Evolutionary conservation across 441 rosid species (phyloP), one percentile per base, ranked within the genome.

Genomic region (Pelargonium citronellum): DNA sequence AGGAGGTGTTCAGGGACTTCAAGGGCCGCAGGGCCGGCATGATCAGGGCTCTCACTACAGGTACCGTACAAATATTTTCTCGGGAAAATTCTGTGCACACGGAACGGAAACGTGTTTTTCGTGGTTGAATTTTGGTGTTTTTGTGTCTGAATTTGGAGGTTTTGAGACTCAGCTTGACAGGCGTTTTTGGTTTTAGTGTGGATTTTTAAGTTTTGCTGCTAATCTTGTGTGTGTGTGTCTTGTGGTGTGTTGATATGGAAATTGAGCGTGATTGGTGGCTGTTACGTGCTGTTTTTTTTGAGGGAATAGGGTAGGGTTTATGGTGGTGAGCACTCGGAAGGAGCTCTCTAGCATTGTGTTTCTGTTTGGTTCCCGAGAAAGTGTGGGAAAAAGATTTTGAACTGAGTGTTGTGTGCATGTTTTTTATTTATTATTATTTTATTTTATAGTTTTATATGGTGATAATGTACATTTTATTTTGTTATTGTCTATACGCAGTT

Each of bases 1-100:
- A 87, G 69, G 90, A 87, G 58, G 95, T 89, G 24, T 86, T 87
- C 73, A 79, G 82, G 72, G 95, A 89, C 82, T 89, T 89, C 73
- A 84, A 84, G 68, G 90, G 90, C 71, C 87, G 91, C 7, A 78
- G 90, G 69, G 73, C 86, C 63, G 95, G 83, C 74, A 77, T 87
- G 77, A 77, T 89, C 73, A 89, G 83, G 72, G 95, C 95, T 30
- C 85, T 89, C 53, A 87, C 91, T 79, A 76, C 82, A 47, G 90
- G 95, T 77, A 19, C 53, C 3, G 15, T 12, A 66, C 63, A 19
- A 3, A 16, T 9, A 1, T 2, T 20, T 58, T 20, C 24, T 9
- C 62, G 12, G 20, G 27, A 19, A 58, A 58, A 17, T 20, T 7
- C 24, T 5, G 11, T 46, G 11, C 2, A 30, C 3, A 30, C 3